These are phyloP conservation scores for Monilinia vaccinii-corymbosi DNA, from an alignment of 2,329 filamentous ascomycete species.

Conservation along the genomic window DNA sequence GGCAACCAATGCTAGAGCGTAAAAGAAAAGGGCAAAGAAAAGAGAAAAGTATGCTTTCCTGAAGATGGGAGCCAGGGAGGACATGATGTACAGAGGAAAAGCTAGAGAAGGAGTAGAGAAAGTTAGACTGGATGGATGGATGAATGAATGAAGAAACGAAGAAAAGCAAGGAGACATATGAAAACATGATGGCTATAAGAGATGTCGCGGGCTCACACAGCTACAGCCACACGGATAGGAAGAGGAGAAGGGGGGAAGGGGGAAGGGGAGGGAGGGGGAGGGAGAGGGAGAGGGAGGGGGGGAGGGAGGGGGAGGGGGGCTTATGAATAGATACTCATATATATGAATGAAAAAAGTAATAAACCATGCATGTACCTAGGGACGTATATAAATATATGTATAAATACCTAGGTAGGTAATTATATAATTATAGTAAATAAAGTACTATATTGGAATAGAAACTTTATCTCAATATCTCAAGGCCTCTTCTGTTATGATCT, in stretches of 20 bases:
- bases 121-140: neutral
- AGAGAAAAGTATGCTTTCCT: constrained; percentile 42
- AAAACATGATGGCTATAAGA: neutral
- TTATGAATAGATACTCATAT: neutral
- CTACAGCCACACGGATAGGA: neutral
- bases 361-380: no score
- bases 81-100: constrained; percentile 14
- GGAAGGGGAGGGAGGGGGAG: no score
- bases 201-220: neutral
- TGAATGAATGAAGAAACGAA: neutral
- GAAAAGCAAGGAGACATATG: neutral
- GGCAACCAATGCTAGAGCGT: constrained; percentile 55
- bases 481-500: no score
- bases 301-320: neutral
- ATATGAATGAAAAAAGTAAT: neutral
- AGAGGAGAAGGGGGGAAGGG: neutral
- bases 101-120: neutral
- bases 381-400: neutral
- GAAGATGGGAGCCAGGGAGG: constrained; percentile 35
- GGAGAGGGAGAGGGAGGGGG: no score
- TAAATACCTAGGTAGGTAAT: no score
- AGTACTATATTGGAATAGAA: no score
- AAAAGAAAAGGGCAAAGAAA: constrained; percentile 52
- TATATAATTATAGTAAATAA: no score
- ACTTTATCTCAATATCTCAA: no score